Evolutionary conservation across 2,329 filamentous ascomycete genomes (phyloP), one percentile per base, ranked within the genome.

Genomic region (Venturia aucupariae): DNA sequence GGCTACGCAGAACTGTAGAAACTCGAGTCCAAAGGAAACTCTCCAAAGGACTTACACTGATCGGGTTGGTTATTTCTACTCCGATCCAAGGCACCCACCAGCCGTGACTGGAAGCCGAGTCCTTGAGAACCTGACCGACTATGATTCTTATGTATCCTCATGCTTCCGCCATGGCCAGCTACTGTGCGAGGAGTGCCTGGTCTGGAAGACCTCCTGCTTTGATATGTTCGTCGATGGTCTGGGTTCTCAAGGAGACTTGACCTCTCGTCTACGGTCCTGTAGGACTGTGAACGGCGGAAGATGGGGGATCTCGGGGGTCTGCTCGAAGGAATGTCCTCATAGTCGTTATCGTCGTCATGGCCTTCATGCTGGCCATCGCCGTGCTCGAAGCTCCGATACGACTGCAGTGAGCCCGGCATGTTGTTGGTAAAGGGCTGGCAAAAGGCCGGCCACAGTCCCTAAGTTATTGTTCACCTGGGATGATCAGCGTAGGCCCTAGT

Each of bases 81-180:
- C 17, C 60, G 30, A 10, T 46, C 44, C 68, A 90, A 78, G 63
- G 84, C 87, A 66, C 82, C 83, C 66, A 84, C 83, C 30, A 90
- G 78, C 22, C 88, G 70, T 67, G 73, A 71, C 62, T 69, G 74
- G 67, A 75, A 71, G 54, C 48, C 83, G 48, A 82, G 78, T 22
- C 73, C 75, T 65, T 79, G 77, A 0, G 82, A 84, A 65, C 78
- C 78, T 7, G 77, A 73, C 51, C 82, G 77, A 67, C 80, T 83
- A 65, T 80, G 78, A 64, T 80, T 75, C 32, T 66, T 66, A 38
- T 66, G 65, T 63, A 68, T 57, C 27, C 64, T 63, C 24, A 60
- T 66, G 42, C 48, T 72, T 32, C 68, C 69, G 32, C 71, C 68
- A 63, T 73, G 70, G 67, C 72, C 70, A 74, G 67, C 60, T 70